Conservation (phyloP, 2,329 filamentous ascomycete genomes). For the Phyllosticta citribraziliensis region DNA sequence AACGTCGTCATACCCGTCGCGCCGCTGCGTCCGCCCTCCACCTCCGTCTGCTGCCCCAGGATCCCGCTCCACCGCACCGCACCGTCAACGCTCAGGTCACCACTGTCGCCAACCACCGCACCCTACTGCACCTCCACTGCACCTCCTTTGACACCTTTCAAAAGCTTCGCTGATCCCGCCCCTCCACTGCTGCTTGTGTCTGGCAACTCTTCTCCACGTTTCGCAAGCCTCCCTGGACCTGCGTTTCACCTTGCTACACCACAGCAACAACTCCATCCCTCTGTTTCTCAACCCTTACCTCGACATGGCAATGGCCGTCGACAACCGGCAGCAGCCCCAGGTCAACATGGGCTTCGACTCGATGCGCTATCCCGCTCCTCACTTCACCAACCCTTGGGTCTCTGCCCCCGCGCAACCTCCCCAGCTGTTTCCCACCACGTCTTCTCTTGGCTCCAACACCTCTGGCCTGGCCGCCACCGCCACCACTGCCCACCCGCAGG, state of each 20-base stretch:
- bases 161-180: constrained; percentile 41
- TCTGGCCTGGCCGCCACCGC: constrained; percentile 42
- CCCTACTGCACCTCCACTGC: too few species aligned
- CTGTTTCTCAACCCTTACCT: constrained; percentile 11
- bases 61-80: constrained; percentile 24
- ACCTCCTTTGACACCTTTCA: constrained; percentile 24
- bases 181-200: constrained; percentile 16
- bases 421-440: constrained; percentile 55
- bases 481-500: constrained; percentile 45
- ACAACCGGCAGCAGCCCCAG: constrained; percentile 64
- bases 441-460: constrained; percentile 52
- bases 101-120: constrained; percentile 21
- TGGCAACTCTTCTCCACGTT: constrained; percentile 41
- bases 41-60: constrained; percentile 8
- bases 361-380: constrained; percentile 61
- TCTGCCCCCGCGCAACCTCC: constrained; percentile 49
- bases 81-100: constrained; percentile 21
- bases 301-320: constrained; percentile 87
- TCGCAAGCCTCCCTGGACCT: constrained; percentile 24
- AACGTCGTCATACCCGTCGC: constrained; percentile 7
- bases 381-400: constrained; percentile 87
- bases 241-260: constrained; percentile 25
- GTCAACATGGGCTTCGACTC: constrained; percentile 72
- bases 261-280: constrained; percentile 12
- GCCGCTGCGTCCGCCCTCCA: constrained; percentile 18